A percentile compares a stretch with the other conserved stretches of the same genome.
Evolutionary conservation across 345 rosid species (phyloP).

Genomic region (Populus simonii): DNA sequence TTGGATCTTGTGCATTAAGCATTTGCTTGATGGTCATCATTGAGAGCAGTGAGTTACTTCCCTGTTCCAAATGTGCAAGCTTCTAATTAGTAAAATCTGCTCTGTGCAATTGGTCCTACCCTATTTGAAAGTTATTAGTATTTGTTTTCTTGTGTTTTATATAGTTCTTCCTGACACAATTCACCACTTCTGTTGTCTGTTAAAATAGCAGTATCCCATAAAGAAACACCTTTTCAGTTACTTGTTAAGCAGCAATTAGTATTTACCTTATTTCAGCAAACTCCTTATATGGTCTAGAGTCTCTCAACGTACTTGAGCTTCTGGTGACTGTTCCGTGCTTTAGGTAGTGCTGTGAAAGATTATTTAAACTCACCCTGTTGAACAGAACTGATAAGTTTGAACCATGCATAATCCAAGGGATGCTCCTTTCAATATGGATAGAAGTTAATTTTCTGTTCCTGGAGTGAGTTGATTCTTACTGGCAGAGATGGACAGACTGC

Average conservation of each 20-base stretch:
- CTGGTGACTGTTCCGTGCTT: neutral
- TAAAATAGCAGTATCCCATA: neutral
- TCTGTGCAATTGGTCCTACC: neutral
- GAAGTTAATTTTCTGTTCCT: neutral
- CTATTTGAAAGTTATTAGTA: neutral
- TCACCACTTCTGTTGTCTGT: neutral
- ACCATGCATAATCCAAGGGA: neutral
- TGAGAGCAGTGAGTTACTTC: neutral
- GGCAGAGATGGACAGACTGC: neutral
- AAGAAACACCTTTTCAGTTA: neutral
- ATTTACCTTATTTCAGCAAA: neutral
- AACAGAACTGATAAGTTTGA: neutral
- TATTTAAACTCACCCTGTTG: neutral
- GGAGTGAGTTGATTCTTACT: neutral
- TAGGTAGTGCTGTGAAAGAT: neutral
- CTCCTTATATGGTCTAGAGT: neutral
- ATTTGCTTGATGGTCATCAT: neutral
- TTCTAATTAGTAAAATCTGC: neutral
- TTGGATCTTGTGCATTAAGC: neutral
- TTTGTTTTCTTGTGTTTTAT: neutral
- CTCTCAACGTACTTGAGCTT: neutral
- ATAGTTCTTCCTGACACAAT: neutral
- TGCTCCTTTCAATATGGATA: neutral
- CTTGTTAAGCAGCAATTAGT: neutral
- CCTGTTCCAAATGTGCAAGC: neutral